These are phyloP conservation scores for Cryptosporidium sp. DNA, from an alignment of 169 alveolate genomes.

Conservation along the genomic window DNA sequence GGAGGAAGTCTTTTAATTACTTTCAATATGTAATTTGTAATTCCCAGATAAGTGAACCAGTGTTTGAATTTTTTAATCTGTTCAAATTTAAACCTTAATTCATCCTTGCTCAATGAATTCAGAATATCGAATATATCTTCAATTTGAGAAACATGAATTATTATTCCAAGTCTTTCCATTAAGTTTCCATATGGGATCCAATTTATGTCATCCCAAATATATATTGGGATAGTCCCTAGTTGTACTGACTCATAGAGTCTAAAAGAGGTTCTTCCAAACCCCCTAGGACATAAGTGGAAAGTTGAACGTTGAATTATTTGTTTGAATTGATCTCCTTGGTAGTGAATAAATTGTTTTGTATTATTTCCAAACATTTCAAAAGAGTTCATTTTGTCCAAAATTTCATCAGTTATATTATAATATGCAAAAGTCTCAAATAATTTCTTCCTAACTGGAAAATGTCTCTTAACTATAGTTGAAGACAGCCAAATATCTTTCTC, in stretches of 20 bases:
- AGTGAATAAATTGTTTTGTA: conserved; percentile 38
- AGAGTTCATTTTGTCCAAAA: background rate
- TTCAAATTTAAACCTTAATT: conserved; percentile 11
- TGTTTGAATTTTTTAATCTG: conserved; percentile 10
- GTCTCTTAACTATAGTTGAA: conserved; percentile 68
- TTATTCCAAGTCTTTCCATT: conserved; percentile 36
- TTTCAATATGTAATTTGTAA: conserved; percentile 31
- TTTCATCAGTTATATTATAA: conserved; percentile 35
- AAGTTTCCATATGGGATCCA: conserved; percentile 68
- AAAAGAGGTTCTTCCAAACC: conserved; percentile 75
- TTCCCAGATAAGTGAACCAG: conserved; percentile 67
- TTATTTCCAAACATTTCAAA: background rate
- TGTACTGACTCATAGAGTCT: conserved; percentile 73
- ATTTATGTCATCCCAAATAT: conserved; percentile 74
- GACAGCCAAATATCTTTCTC: conserved; percentile 68
- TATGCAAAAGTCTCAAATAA: conserved; percentile 35
- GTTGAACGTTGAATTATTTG: conserved; percentile 61
- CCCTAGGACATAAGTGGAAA: conserved; percentile 74
- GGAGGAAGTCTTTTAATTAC: conserved; percentile 18
- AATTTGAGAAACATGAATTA: conserved; percentile 20
- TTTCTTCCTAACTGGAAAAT: conserved; percentile 64
- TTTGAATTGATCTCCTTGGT: conserved; percentile 57
- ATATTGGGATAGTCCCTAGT: conserved; percentile 75
- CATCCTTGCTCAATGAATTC: background rate
- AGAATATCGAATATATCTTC: conserved; percentile 17